Evolutionary conservation across 306 rosid genomes (phyloP).

Genomic region (Vachellia pachyceras): DNA sequence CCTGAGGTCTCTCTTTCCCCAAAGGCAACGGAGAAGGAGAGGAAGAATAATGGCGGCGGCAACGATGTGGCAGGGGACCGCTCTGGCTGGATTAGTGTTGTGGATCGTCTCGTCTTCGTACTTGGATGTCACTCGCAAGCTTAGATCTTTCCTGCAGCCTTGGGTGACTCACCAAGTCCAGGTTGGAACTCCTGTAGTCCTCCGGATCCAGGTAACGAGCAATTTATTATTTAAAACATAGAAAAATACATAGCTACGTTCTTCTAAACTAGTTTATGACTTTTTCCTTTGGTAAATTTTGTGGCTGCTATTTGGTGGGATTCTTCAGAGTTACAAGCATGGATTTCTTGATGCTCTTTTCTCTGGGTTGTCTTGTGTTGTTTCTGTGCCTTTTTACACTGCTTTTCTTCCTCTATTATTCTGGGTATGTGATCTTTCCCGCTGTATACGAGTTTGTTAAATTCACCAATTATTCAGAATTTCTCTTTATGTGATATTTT

Average conservation of each 20-base stretch:
- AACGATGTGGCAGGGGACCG: constrained; percentile 53
- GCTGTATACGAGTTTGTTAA: neutral
- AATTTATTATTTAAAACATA: constrained; percentile 12
- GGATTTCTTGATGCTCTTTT: constrained; percentile 63
- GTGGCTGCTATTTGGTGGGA: constrained; percentile 14
- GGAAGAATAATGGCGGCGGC: constrained; percentile 49
- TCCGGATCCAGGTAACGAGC: constrained; percentile 65
- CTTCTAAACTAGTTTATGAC: neutral
- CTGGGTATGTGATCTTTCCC: constrained; percentile 53
- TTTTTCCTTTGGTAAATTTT: neutral
- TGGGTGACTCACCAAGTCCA: constrained; percentile 58
- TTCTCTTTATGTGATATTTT: neutral
- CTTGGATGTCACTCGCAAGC: constrained; percentile 60
- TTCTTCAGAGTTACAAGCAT: constrained; percentile 54
- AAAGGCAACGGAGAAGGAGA: constrained; percentile 19
- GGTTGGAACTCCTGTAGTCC: constrained; percentile 48
- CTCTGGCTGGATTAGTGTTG: constrained; percentile 49
- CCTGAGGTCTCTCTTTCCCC: constrained; percentile 26
- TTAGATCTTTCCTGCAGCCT: constrained; percentile 66
- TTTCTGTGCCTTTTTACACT: constrained; percentile 74
- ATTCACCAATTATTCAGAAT: neutral
- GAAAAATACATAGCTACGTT: neutral
- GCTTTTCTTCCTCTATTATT: constrained; percentile 74
- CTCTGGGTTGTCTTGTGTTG: constrained; percentile 73
- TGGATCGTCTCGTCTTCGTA: constrained; percentile 58